phyloP scores from a whole-genome alignment of 208 protist genomes.

The Acanthamoeba lenticulata region DNA sequence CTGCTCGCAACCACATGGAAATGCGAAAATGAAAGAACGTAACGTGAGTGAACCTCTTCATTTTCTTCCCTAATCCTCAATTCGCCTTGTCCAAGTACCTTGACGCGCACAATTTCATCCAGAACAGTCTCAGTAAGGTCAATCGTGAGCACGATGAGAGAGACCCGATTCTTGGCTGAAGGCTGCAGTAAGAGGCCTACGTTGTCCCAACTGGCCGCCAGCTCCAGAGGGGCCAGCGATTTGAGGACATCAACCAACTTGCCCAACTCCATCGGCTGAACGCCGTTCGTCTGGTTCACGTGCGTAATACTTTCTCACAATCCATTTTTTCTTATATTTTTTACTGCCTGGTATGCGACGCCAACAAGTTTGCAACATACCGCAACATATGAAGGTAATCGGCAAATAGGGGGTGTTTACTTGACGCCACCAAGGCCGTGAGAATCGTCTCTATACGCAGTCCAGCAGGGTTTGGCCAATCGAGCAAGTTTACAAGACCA shows the following conservation, averaged over 20 bases:
- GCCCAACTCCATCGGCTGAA: background rate
- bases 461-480: too few relatives aligned
- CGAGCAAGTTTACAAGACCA: background rate
- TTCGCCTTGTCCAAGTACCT: background rate
- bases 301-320: too few relatives aligned
- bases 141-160: slow-evolving; percentile 67
- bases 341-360: too few relatives aligned
- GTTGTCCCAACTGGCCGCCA: slow-evolving; percentile 77
- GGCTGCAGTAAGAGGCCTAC: slow-evolving; percentile 66
- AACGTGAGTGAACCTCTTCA: too few relatives aligned
- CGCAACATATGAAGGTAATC: too few relatives aligned
- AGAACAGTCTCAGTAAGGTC: slow-evolving; percentile 76
- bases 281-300: too few relatives aligned
- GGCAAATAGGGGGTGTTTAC: too few relatives aligned
- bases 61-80: background rate
- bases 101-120: slow-evolving; percentile 64
- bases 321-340: too few relatives aligned
- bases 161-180: background rate
- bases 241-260: background rate
- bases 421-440: too few relatives aligned
- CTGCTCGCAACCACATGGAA: background rate
- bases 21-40: too few relatives aligned
- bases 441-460: too few relatives aligned
- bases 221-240: slow-evolving; percentile 20
- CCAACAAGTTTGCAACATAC: too few relatives aligned